Conservation (phyloP, 2,329 filamentous ascomycete species). For the Diaporthe citrichinensis region DNA sequence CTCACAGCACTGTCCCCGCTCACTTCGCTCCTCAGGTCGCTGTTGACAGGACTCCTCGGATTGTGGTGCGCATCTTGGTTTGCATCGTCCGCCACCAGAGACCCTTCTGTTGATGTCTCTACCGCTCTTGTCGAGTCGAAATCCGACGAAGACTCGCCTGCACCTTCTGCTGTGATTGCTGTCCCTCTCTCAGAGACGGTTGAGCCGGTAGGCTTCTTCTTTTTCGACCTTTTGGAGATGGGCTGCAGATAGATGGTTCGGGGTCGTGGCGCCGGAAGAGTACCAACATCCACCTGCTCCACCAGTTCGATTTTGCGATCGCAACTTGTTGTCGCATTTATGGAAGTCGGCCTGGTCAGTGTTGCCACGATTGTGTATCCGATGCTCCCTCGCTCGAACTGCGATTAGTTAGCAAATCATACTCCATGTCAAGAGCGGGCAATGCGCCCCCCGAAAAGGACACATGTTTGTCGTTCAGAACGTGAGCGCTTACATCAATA, state of each 20-base stretch:
- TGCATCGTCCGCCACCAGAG: conserved; percentile 57
- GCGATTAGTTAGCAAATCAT: conserved; percentile 32
- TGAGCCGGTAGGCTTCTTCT: conserved; percentile 67
- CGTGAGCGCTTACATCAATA: conserved; percentile 81
- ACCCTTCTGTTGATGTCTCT: conserved; percentile 58
- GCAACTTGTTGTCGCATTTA: conserved; percentile 83
- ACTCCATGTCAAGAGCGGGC: background rate
- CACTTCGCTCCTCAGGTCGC: conserved; percentile 75
- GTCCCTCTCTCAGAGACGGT: conserved; percentile 50
- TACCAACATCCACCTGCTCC: conserved; percentile 88
- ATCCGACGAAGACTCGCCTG: conserved; percentile 54
- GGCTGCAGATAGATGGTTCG: conserved; percentile 90
- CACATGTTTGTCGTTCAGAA: background rate
- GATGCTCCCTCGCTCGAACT: conserved; percentile 97
- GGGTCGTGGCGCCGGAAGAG: conserved; percentile 80
- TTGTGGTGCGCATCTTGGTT: conserved; percentile 53
- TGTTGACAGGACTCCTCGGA: conserved; percentile 60
- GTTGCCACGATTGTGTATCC: conserved; percentile 93
- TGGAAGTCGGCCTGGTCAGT: conserved; percentile 88
- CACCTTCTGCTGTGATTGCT: conserved; percentile 49
- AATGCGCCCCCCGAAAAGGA: conserved; percentile 19
- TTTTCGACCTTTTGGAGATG: conserved; percentile 78
- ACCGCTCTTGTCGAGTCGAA: conserved; percentile 54
- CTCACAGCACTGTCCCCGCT: conserved; percentile 80
- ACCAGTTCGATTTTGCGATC: conserved; percentile 85